Percentiles rank a stretch among this genome's conserved stretches.
These are phyloP conservation scores for Austropuccinia psidii DNA, from an alignment of 1,284 basidiomycete species.

Conservation along the genomic window DNA sequence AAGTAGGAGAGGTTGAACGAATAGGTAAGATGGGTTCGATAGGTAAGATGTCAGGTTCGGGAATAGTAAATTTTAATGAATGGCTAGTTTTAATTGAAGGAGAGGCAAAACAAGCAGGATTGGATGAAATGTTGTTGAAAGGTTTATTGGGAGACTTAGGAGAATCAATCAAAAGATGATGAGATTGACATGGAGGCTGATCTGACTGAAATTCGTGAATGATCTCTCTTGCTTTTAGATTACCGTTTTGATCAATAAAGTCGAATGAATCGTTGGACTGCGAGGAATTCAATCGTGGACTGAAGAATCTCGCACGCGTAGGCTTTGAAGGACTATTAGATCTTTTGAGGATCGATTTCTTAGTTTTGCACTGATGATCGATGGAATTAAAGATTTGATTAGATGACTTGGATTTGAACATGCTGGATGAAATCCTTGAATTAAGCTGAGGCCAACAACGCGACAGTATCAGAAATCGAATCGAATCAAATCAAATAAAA, in stretches of 20 bases:
- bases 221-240: constrained; percentile 9
- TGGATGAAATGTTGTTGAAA: background rate
- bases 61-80: constrained; percentile 18
- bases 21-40: constrained; percentile 30
- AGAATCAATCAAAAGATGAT: background rate
- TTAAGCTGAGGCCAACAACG: too few relatives aligned
- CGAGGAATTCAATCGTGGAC: background rate
- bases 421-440: too few relatives aligned
- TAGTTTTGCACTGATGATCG: constrained; percentile 2
- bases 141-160: background rate
- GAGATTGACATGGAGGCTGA: background rate
- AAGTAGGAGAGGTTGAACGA: constrained; percentile 21
- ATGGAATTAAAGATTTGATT: background rate
- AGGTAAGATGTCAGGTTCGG: constrained; percentile 15
- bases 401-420: background rate
- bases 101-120: background rate
- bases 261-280: background rate
- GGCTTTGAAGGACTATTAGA: constrained; percentile 27
- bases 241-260: constrained; percentile 5
- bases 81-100: background rate
- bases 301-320: constrained; percentile 25
- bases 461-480: too few relatives aligned
- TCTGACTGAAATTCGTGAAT: constrained; percentile 29
- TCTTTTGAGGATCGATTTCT: constrained; percentile 19
- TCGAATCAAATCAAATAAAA: too few relatives aligned